Percentiles rank a stretch among this genome's conserved stretches.
Conservation (phyloP, 169 alveolate species). For the Eimeria zaria region DNA sequence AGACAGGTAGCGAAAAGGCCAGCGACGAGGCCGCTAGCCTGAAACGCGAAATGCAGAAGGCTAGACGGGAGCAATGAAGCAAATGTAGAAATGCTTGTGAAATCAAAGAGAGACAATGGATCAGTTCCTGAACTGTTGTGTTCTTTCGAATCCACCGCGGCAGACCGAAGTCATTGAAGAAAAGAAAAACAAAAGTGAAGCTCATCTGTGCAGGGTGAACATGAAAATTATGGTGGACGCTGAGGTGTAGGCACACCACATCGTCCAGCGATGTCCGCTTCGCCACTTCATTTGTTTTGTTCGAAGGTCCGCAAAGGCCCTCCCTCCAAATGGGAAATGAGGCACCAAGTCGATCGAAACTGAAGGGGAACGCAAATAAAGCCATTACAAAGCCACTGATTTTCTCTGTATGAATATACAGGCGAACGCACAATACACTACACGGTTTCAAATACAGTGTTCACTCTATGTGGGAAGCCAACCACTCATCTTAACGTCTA, state of each 20-base stretch:
- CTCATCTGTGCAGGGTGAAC: not conserved
- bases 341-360: constrained; percentile 44
- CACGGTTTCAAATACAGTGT: too few relatives aligned
- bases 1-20: constrained; percentile 70
- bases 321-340: constrained; percentile 39
- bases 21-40: constrained; percentile 83
- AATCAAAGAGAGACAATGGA: not conserved
- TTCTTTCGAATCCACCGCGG: not conserved
- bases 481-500: not conserved
- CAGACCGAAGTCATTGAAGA: not conserved
- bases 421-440: not conserved
- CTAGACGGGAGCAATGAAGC: too few relatives aligned
- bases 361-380: not conserved
- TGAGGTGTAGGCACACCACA: constrained; percentile 48
- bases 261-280: constrained; percentile 54
- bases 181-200: not conserved
- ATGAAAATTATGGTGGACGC: not conserved
- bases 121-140: not conserved
- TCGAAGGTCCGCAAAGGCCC: constrained; percentile 16
- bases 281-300: constrained; percentile 20
- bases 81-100: not conserved
- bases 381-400: not conserved
- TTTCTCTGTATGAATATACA: too few relatives aligned
- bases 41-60: not conserved
- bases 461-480: not conserved